Evolutionary conservation across 352 stramenopile species (phyloP).

Genomic region (Pythium phragmiticola): DNA sequence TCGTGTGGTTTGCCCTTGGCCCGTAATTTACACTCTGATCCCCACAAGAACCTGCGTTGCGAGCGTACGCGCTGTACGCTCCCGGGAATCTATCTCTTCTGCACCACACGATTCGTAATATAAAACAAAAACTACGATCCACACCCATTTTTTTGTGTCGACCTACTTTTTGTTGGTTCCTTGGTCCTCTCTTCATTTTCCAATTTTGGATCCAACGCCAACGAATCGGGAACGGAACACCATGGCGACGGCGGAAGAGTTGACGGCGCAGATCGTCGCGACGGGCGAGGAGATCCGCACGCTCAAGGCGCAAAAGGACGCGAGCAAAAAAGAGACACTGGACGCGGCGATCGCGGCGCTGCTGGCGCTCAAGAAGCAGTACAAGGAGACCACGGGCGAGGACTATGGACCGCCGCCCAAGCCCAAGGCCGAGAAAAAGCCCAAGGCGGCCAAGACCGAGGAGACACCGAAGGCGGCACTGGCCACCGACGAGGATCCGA

Average conservation of each 20-base stretch:
- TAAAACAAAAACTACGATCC: constrained; percentile 1
- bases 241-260: constrained; percentile 45
- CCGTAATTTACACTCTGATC: constrained; percentile 15
- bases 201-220: constrained; percentile 16
- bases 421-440: constrained; percentile 67
- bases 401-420: constrained; percentile 66
- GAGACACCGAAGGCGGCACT: background rate
- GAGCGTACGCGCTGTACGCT: constrained; percentile 26
- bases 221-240: background rate
- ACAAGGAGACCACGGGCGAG: constrained; percentile 71
- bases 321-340: constrained; percentile 43
- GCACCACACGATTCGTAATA: constrained; percentile 18
- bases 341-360: constrained; percentile 53
- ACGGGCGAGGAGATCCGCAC: constrained; percentile 72
- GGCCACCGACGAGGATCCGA: constrained; percentile 34
- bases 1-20: background rate
- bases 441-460: constrained; percentile 7
- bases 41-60: constrained; percentile 25
- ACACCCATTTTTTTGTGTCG: constrained; percentile 2
- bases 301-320: constrained; percentile 65
- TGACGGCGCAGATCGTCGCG: constrained; percentile 57
- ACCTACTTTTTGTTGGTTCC: constrained; percentile 5
- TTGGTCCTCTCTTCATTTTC: background rate
- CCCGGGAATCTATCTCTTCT: constrained; percentile 14
- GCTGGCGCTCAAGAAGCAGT: constrained; percentile 73